Percentiles rank a stretch among this genome's conserved stretches.
phyloP scores from a whole-genome alignment of 1,139 yeast genomes.

The Arxiozyma heterogenica region DNA sequence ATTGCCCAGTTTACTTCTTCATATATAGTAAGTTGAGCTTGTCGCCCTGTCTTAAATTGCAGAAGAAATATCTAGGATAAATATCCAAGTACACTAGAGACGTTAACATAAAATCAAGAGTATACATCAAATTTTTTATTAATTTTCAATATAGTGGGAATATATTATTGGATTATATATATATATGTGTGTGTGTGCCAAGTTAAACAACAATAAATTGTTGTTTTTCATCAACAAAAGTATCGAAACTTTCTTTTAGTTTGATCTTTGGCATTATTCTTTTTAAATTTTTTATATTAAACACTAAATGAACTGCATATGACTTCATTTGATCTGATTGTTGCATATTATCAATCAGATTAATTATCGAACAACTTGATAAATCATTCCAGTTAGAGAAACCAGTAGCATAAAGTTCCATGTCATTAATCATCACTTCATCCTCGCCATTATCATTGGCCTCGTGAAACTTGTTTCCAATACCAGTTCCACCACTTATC shows the following conservation, averaged over 20 bases:
- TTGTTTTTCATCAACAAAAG: constrained; percentile 19
- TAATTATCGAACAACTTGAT: constrained; percentile 10
- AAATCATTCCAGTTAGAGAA: constrained; percentile 24
- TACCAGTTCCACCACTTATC: not conserved
- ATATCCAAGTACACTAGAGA: too few relatives aligned
- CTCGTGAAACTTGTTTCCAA: not conserved
- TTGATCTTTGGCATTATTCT: constrained; percentile 13
- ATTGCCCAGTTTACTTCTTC: too few relatives aligned
- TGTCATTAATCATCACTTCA: constrained; percentile 7
- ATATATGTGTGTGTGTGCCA: too few relatives aligned
- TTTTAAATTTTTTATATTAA: constrained; percentile 16
- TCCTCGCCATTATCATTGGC: not conserved
- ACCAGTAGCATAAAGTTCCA: constrained; percentile 11
- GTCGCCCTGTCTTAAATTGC: too few relatives aligned
- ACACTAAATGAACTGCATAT: constrained; percentile 7
- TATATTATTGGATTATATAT: too few relatives aligned
- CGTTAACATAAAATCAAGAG: too few relatives aligned
- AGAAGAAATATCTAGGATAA: too few relatives aligned
- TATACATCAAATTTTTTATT: too few relatives aligned
- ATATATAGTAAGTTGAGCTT: too few relatives aligned
- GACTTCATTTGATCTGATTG: constrained; percentile 3
- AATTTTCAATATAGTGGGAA: not conserved
- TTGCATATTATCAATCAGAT: constrained; percentile 2
- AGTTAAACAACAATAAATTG: constrained; percentile 15
- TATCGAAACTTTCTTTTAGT: constrained; percentile 14